Evolutionary conservation across 129 eudicot genomes (phyloP).

Genomic region (Daucus carota): DNA sequence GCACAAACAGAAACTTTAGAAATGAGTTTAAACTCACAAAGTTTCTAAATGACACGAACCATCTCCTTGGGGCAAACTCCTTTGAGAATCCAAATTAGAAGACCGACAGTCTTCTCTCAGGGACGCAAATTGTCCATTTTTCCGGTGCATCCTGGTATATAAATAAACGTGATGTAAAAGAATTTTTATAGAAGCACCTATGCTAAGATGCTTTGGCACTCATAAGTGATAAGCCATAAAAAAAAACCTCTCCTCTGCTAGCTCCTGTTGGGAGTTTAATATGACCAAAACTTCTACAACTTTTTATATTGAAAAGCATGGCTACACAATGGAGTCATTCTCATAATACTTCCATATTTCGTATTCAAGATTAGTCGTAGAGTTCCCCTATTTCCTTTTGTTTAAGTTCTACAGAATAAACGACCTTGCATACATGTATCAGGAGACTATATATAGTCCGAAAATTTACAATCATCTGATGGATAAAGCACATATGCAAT

Average conservation of each 20-base stretch:
- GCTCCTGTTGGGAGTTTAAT: background rate
- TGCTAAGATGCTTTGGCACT: background rate
- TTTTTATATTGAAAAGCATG: background rate
- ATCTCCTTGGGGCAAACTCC: conserved; percentile 20
- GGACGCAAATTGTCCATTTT: conserved; percentile 56
- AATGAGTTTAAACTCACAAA: conserved; percentile 25
- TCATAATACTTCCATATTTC: background rate
- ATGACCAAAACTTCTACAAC: background rate
- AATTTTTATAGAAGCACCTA: background rate
- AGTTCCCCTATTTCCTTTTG: background rate
- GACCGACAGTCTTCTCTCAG: conserved; percentile 25
- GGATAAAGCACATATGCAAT: background rate
- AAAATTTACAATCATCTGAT: background rate
- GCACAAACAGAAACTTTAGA: background rate
- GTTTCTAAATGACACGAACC: conserved; percentile 23
- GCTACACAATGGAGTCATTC: background rate
- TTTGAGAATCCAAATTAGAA: conserved; percentile 29
- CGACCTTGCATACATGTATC: background rate
- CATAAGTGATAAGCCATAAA: background rate
- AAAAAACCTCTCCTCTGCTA: background rate
- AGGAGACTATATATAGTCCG: background rate
- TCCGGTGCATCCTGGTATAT: conserved; percentile 39
- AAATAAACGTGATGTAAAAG: background rate
- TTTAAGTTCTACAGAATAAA: background rate
- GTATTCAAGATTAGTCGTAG: background rate